Base-by-base conservation (phyloP, 495 filamentous ascomycete genomes). In the Xylaria intraflava region DNA sequence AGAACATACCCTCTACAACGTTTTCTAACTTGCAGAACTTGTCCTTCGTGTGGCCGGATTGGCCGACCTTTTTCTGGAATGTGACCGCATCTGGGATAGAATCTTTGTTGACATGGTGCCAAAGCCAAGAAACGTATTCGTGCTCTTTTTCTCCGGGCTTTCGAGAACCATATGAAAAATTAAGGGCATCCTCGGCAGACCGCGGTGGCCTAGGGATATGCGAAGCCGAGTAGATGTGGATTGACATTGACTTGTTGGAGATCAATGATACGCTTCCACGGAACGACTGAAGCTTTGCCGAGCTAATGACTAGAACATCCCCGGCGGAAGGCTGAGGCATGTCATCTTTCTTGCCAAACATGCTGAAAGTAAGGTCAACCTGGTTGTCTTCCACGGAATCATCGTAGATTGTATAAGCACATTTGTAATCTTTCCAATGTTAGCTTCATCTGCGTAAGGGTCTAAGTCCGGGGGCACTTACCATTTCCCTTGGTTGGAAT, bases 21-120 rank as follows among this genome's bases (percentile, higher is more conserved):
- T 90, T 83, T 56, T 85, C 77, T 46, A 96, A 72, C 0, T 86
- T 72, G 30, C 72, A 67, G 56, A 86, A 85, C 49, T 86, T 89
- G 3, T 77, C 58, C 48, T 69, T 78, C 40, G 65, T 20, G 49
- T 72, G 73, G 11, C 62, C 46, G 6, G 76, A 77, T 56, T 64
- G 64, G 8, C 52, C 42, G 2, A 55, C 41, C 8, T 61, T 62
- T 24, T 63, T 67, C 45, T 72, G 65, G 60, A 83, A 83, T 19
- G 69, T 66, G 2, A 58, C 61, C n/a, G 69, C 60, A 8, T 75
- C 66, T 10, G 81, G 74, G 9, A 80, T 30, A 12, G 60, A 53
- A 2, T 66, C 50, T 38, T 75, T 73, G 36, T 72, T 66, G n/a
- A 71, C 59, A 8, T 63, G 51, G 48, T 73, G 64, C 54, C 71